phyloP scores from a whole-genome alignment of 2,329 filamentous ascomycete genomes.

The Cercospora zeina region DNA sequence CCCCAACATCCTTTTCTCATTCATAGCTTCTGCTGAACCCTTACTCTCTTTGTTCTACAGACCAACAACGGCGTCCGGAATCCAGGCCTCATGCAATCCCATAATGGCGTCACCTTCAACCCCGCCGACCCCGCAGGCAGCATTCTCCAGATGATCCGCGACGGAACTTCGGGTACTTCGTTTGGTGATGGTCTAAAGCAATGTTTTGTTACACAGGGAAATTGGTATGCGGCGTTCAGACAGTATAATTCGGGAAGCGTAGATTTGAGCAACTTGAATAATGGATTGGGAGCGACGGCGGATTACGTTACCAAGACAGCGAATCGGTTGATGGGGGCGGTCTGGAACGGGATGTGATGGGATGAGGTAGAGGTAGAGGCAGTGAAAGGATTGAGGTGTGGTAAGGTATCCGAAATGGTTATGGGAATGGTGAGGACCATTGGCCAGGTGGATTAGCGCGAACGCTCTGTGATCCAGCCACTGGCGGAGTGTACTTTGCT shows the following conservation, averaged over 20 bases:
- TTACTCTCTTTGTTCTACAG: background rate
- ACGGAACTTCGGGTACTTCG: constrained; percentile 48
- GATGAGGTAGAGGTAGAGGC: background rate
- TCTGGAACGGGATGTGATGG: constrained; percentile 9
- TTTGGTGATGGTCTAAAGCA: constrained; percentile 48
- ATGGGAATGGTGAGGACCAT: too few relatives aligned
- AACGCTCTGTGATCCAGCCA: too few relatives aligned
- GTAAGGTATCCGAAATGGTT: background rate
- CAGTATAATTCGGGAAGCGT: constrained; percentile 44
- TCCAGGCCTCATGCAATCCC: constrained; percentile 52
- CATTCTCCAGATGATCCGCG: constrained; percentile 42
- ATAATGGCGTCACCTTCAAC: constrained; percentile 41
- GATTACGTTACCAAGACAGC: constrained; percentile 57
- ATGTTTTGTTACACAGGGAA: constrained; percentile 39
- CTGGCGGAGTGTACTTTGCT: too few relatives aligned
- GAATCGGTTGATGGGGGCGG: constrained; percentile 47
- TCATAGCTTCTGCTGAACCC: background rate
- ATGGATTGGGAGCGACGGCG: constrained; percentile 51
- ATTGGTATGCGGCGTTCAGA: constrained; percentile 48
- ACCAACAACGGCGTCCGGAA: constrained; percentile 46
- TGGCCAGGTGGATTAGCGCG: too few relatives aligned
- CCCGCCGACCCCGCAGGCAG: constrained; percentile 31
- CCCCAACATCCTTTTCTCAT: background rate
- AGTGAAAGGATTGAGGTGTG: background rate
- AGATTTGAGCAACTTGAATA: constrained; percentile 25